These are phyloP conservation scores for Russula emetica DNA, from an alignment of 768 basidiomycete species.

Conservation along the genomic window DNA sequence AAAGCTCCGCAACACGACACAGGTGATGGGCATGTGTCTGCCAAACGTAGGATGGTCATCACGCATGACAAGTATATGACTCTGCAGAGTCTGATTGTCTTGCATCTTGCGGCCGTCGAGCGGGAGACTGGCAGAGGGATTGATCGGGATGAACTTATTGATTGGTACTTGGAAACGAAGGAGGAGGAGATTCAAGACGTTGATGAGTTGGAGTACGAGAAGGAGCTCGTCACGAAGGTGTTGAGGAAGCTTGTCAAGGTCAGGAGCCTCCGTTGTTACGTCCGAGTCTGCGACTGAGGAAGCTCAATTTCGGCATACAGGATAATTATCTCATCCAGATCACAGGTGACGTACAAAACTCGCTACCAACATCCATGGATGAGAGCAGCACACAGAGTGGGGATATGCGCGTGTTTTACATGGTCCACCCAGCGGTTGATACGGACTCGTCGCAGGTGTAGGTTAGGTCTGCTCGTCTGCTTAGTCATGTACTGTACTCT, in stretches of 20 bases:
- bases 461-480: neutral
- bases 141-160: constrained; percentile 87
- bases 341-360: constrained; percentile 77
- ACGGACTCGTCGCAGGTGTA: constrained; percentile 42
- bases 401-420: constrained; percentile 71
- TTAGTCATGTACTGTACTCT: constrained; percentile 19
- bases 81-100: constrained; percentile 81
- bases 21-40: constrained; percentile 40
- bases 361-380: constrained; percentile 57
- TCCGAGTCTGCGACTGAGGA: neutral
- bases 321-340: constrained; percentile 84
- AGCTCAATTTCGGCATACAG: constrained; percentile 38
- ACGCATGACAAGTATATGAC: constrained; percentile 94
- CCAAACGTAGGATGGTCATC: constrained; percentile 81
- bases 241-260: constrained; percentile 90
- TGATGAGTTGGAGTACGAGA: constrained; percentile 87
- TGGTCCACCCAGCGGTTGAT: constrained; percentile 88
- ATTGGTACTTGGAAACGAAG: constrained; percentile 92
- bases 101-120: constrained; percentile 77
- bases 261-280: constrained; percentile 25
- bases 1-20: constrained; percentile 31
- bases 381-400: constrained; percentile 55
- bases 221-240: constrained; percentile 85
- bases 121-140: constrained; percentile 69
- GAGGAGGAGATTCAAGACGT: constrained; percentile 79